Evolutionary conservation across 2,329 filamentous ascomycete species (phyloP).

Genomic region (Aspergillus terreus): DNA sequence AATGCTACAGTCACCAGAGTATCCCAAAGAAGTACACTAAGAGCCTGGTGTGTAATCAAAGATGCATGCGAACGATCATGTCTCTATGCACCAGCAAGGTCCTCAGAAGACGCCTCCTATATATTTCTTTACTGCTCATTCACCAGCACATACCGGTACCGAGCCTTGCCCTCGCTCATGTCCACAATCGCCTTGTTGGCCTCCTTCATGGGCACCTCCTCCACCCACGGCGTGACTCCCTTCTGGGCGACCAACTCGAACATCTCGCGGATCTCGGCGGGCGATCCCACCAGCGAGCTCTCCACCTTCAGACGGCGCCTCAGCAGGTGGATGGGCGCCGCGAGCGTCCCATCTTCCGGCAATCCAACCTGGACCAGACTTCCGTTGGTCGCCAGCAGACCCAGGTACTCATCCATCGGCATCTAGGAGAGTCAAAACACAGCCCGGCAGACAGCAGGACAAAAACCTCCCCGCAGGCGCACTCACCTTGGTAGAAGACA

Average conservation of each 20-base stretch:
- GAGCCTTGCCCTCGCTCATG: constrained; percentile 43
- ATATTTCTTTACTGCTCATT: constrained; percentile 29
- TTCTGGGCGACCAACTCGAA: constrained; percentile 40
- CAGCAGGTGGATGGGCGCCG: constrained; percentile 54
- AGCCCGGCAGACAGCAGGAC: neutral
- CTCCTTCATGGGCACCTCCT: constrained; percentile 41
- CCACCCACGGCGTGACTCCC: constrained; percentile 39
- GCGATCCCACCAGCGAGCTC: constrained; percentile 44
- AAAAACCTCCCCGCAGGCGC: neutral
- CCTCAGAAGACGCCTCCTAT: constrained; percentile 7
- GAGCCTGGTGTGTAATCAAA: neutral
- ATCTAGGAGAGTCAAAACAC: constrained; percentile 39
- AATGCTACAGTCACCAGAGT: too few species aligned
- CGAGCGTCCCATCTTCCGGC: constrained; percentile 56
- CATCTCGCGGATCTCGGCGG: constrained; percentile 43
- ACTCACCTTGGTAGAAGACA: constrained; percentile 49
- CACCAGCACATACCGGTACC: constrained; percentile 45
- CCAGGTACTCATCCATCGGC: constrained; percentile 61
- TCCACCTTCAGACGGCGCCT: constrained; percentile 53
- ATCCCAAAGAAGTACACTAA: too few species aligned
- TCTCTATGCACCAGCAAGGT: neutral
- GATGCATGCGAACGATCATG: neutral
- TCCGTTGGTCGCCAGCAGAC: constrained; percentile 56
- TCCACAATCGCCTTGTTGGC: constrained; percentile 43
- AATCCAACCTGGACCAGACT: constrained; percentile 63